phyloP scores from a whole-genome alignment of 1,139 yeast species.

The Maudiozyma humilis region DNA sequence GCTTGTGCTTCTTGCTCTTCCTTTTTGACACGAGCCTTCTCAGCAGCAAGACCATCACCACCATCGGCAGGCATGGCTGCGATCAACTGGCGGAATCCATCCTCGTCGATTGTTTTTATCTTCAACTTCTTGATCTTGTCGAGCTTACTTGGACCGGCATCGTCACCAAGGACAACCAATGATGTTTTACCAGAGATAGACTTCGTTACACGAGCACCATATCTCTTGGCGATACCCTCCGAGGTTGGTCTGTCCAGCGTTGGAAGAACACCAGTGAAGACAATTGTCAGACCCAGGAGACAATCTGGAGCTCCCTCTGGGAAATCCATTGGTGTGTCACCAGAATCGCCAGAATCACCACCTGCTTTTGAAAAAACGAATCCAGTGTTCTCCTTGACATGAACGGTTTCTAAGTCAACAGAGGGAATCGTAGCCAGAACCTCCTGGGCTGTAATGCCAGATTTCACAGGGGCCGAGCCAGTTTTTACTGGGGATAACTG shows the following conservation, averaged over 20 bases:
- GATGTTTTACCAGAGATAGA: constrained; percentile 81
- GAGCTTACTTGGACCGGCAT: constrained; percentile 95
- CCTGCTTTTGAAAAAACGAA: constrained; percentile 17
- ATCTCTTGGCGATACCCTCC: constrained; percentile 66
- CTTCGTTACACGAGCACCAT: constrained; percentile 91
- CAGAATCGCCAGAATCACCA: constrained; percentile 9
- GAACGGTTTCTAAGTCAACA: constrained; percentile 26
- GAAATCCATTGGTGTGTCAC: constrained; percentile 17
- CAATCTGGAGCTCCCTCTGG: constrained; percentile 82
- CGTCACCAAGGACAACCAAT: constrained; percentile 84
- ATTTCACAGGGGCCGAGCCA: not conserved
- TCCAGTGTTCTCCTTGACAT: constrained; percentile 26
- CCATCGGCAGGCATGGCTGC: constrained; percentile 86
- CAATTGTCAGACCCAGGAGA: constrained; percentile 77
- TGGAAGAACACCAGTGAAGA: constrained; percentile 87
- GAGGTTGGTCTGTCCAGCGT: constrained; percentile 68
- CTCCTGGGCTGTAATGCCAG: constrained; percentile 24
- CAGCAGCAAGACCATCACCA: constrained; percentile 73
- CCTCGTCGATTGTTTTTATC: constrained; percentile 78
- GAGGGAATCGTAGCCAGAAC: constrained; percentile 28
- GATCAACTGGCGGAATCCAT: constrained; percentile 71
- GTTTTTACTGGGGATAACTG: not conserved
- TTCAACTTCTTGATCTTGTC: constrained; percentile 64
- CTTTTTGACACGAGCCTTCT: constrained; percentile 60
- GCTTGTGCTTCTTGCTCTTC: constrained; percentile 54